Evolutionary conservation across 805 yeast species (phyloP), one percentile per base, ranked within the genome.

Genomic region (Cyberlindnera maclurae): DNA sequence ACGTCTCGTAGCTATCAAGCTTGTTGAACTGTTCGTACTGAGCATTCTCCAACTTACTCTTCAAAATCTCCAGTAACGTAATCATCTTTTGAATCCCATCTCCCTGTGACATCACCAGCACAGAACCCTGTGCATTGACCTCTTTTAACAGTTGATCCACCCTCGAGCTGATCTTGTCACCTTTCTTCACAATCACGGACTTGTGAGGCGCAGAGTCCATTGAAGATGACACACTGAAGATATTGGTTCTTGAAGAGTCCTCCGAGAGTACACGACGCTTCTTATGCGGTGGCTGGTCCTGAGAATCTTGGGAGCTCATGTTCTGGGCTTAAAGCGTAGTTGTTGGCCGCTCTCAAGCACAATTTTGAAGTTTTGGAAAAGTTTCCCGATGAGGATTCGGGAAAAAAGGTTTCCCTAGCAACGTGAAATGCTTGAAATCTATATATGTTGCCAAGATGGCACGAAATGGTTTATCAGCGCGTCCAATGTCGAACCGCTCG

Each of bases 21-120:
- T 43, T 51, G 33, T 54, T 54, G 22, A 30, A 51, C 38, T 54
- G 58, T 31, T 46, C 45, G 26, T 33, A 44, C 15, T 18, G 11
- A 12, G 18, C 26, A 13, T 40, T 22, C 10, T 24, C 37, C 8
- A 49, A 22, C 26, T 41, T 46, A 13, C 26, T 12, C 36, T 54
- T 52, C 5, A 48, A 42, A 15, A 54, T 50, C 39, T 54, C 58
- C 24, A 52, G 33, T 3, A 52, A 44, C 31, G 47, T 44, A 4
- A 50, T 28, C 22, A 51, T 27, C 33, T 54, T 54, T 29, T 54
- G 58, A 3, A 52, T 45, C 2, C 38, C 40, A 8, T 42, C 48
- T 10, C 58, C 58, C 10, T 50, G 46, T n/a, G 49, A 42, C 54
- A 52, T 47, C 16, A 53, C 28, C 6, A 50, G 16, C 9, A 43